Base-by-base conservation (phyloP, 306 rosid genomes). In the Vigna nakashimae region DNA sequence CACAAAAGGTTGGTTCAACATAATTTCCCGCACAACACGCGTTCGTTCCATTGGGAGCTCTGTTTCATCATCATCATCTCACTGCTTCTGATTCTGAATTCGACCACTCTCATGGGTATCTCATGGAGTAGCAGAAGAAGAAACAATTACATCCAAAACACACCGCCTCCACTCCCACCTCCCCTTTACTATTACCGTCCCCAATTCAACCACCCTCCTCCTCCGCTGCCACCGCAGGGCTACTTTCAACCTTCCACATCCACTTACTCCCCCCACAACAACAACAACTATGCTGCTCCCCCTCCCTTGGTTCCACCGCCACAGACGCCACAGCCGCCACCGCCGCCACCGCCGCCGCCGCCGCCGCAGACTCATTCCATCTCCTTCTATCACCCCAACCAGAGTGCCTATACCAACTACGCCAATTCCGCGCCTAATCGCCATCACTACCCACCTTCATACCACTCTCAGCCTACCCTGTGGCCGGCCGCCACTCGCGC, bases 121-220 rank as follows among this genome's bases (percentile, higher is more conserved):
- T 90, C 92, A 0, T 84, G 89, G 88, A 86, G 97, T 63, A 40
- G 93, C 45, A 74, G 92, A 76, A 84, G 97, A 86, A 79, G 87
- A 62, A 82, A 85, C 87, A 79, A 74, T 76, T 82, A 10, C 71
- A 49, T 64, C 72, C 91, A 64, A 34, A 68, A 92, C 7, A 62
- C 77, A 11, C 90, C 72, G 18, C 72, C 79, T 6, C 77, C 73
- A 57, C 84, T 69, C 46, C 85, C 70, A 12, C 78, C 88, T 3
- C 71, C 85, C 4, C 78, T 88, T 30, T 85, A 74, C 57, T 86
- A 80, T 46, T 58, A 80, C 71, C 69, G 80, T 53, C 14, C 87
- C 1, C 56, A 86, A 8, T 58, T 88, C 36, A 84, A 69, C 8
- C 88, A 83, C 2, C 91, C 84, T 0, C 93, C 88, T 0, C 85